Conservation (phyloP, 1,139 yeast species). For the Saccharomyces uvarum region DNA sequence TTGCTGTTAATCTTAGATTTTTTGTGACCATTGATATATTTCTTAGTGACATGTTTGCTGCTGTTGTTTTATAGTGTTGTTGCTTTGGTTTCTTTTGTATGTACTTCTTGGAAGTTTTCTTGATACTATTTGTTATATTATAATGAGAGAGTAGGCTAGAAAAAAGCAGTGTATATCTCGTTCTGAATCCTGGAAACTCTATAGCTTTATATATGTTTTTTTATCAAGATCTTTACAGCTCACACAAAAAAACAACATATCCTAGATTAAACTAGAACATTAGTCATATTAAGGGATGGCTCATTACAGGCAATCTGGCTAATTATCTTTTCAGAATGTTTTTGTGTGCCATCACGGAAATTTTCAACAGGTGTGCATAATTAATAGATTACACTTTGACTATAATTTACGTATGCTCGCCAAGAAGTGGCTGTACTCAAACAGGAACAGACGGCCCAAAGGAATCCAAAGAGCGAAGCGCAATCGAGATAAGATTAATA, state of each 20-base stretch:
- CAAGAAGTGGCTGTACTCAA: too few relatives aligned
- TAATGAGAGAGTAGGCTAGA: background rate
- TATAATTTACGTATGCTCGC: background rate
- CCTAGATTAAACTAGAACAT: background rate
- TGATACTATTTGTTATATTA: background rate
- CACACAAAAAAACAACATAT: background rate
- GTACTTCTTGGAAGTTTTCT: background rate
- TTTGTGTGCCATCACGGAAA: background rate
- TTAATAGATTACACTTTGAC: background rate
- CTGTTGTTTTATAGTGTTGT: background rate
- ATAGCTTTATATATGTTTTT: background rate
- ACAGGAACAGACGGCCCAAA: background rate
- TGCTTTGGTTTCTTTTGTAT: background rate
- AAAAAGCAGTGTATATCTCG: background rate
- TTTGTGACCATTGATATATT: conserved; percentile 6
- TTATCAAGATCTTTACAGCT: background rate
- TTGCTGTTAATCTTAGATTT: conserved; percentile 7
- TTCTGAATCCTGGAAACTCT: background rate
- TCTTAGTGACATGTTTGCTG: conserved; percentile 4
- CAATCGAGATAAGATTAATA: background rate
- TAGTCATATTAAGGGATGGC: background rate
- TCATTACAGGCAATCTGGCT: background rate
- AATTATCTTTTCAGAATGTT: background rate
- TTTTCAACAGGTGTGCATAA: background rate
- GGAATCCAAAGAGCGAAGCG: background rate